Evolutionary conservation across 768 basidiomycete species (phyloP).

Genomic region (Butyriboletus loyo): DNA sequence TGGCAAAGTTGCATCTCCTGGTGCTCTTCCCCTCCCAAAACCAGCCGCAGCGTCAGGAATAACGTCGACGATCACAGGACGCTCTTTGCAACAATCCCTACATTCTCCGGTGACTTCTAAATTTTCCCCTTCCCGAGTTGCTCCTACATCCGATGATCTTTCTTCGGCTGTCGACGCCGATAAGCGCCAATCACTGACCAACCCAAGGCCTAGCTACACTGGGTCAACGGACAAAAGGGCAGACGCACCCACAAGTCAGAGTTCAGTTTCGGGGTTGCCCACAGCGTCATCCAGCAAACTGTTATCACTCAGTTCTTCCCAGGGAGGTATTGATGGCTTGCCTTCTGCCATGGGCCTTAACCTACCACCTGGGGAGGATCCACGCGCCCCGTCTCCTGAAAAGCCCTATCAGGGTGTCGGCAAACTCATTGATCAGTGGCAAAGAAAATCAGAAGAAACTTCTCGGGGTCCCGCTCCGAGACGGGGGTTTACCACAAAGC

Average conservation of each 20-base stretch:
- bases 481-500: constrained; percentile 42
- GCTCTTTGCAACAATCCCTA: constrained; percentile 16
- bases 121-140: constrained; percentile 22
- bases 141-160: constrained; percentile 8
- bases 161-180: constrained; percentile 14
- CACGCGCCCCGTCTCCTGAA: constrained; percentile 66
- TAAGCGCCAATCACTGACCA: constrained; percentile 17
- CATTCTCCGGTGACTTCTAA: constrained; percentile 26
- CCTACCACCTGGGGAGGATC: constrained; percentile 23
- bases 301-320: constrained; percentile 11
- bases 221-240: constrained; percentile 17
- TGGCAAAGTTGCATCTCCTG: constrained; percentile 29
- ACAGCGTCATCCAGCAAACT: constrained; percentile 20
- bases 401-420: constrained; percentile 80
- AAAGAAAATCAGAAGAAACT: constrained; percentile 67
- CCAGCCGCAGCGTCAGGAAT: constrained; percentile 16
- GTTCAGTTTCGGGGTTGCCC: constrained; percentile 23
- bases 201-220: constrained; percentile 11
- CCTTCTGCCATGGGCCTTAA: constrained; percentile 8
- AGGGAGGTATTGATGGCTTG: constrained; percentile 26
- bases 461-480: constrained; percentile 33
- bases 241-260: constrained; percentile 14
- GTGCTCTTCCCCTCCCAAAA: constrained; percentile 33
- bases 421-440: constrained; percentile 85
- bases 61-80: constrained; percentile 17